Evolutionary conservation across 768 basidiomycete species (phyloP), one percentile per base, ranked within the genome.

Genomic region (Coprinopsis sp.): DNA sequence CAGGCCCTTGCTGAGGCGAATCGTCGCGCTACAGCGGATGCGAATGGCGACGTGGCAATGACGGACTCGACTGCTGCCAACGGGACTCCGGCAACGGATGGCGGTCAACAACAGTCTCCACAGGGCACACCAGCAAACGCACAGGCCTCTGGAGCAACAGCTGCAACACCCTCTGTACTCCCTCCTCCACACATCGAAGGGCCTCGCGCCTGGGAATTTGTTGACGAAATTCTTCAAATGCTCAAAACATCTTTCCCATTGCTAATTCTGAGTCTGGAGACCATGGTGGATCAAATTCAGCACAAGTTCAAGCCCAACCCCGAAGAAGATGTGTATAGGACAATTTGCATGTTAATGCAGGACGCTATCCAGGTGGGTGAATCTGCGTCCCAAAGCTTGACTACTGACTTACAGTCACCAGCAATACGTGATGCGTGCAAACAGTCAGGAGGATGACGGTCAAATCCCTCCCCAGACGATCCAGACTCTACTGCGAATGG

Each of bases 191-290:
- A 40, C 41, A 18, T 8, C 38, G 27, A 6, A 5, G 54, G 64
- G 39, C 68, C 76, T 38, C 79, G 84, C 25, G 87, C 90, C 22
- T 90, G 82, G 78, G 95, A 98, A 44, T 77, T 87, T 56, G 82
- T 96, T 6, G 96, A 99, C 18, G 96, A 98, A 59, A 81, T 98
- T 47, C 80, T 93, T 33, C 87, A 93, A 60, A 83, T 91, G 29
- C 73, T 98, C 57, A 98, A 99, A 69, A 96, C 95, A 0, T 85
- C 91, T 0, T 96, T 94, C 74, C 96, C 96, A 0, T 76, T 99
- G 6, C 77, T 99, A 28, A 90, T 95, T 24, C 72, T 98, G 18
- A 96, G 92, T 47, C 75, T 99, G 74, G 96, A 99, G 68, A 94
- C 91, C 13, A 87, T 97, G 77, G 87, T 94, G 3, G 96, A 99